These are phyloP conservation scores for Eucalyptus victrix DNA, from an alignment of 345 rosid genomes.

Conservation along the genomic window DNA sequence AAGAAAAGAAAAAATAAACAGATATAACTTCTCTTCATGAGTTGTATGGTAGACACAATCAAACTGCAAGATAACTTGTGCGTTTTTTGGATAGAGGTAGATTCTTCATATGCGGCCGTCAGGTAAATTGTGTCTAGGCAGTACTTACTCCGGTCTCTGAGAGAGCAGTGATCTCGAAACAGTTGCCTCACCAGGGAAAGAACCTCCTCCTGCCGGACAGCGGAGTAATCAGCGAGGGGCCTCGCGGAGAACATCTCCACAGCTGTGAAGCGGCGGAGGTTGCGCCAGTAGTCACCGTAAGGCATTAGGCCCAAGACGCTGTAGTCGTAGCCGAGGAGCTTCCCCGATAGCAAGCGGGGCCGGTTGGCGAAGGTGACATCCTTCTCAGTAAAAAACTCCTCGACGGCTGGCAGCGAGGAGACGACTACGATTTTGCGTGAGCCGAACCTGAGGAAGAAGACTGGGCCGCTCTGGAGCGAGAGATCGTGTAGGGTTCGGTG, in stretches of 20 bases:
- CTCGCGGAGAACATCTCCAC: conserved; percentile 7
- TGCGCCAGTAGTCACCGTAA: conserved; percentile 11
- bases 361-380: conserved; percentile 6
- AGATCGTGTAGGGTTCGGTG: background rate
- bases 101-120: background rate
- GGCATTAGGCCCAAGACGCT: background rate
- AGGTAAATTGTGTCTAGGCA: background rate
- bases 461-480: background rate
- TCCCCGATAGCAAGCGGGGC: background rate
- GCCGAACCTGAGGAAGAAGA: background rate
- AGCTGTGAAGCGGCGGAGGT: conserved; percentile 10
- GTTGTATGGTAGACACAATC: background rate
- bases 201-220: background rate
- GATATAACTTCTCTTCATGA: background rate
- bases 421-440: background rate
- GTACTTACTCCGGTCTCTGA: background rate
- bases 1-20: background rate
- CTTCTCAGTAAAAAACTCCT: conserved; percentile 10
- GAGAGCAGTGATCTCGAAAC: background rate
- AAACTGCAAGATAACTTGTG: background rate
- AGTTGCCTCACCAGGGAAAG: background rate
- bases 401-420: background rate
- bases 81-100: background rate
- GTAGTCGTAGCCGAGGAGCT: background rate
- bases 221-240: background rate